A percentile compares a stretch with the other conserved stretches of the same genome.
These are phyloP conservation scores for Aspergillus jensenii DNA, from an alignment of 2,329 filamentous ascomycete genomes.

Conservation along the genomic window DNA sequence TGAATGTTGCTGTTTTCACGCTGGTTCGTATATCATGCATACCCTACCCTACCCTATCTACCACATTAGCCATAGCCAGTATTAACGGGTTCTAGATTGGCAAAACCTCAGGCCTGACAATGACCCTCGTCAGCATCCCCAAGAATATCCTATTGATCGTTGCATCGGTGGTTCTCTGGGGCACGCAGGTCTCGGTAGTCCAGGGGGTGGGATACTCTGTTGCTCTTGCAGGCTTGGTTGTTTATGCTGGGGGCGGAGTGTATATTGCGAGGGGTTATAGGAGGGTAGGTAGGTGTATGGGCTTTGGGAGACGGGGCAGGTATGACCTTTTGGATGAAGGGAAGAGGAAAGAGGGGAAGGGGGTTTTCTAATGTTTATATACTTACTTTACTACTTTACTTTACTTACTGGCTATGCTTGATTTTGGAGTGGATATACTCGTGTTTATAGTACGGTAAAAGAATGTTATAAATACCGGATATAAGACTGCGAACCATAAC, in stretches of 20 bases:
- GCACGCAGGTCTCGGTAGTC: conserved; percentile 43
- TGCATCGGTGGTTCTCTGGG: conserved; percentile 72
- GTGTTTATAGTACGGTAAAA: too few species aligned
- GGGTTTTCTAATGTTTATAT: neutral
- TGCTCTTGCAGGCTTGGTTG: conserved; percentile 62
- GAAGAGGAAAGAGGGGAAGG: neutral
- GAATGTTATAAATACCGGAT: too few species aligned
- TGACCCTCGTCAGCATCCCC: conserved; percentile 78
- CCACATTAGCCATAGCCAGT: too few species aligned
- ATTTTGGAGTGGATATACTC: neutral
- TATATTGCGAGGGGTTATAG: neutral
- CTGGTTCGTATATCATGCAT: conserved; percentile 56
- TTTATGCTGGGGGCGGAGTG: conserved; percentile 59
- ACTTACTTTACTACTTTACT: neutral
- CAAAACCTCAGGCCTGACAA: conserved; percentile 77
- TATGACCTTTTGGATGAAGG: neutral
- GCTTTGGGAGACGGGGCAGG: neutral
- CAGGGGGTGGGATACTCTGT: conserved; percentile 62
- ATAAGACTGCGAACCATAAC: too few species aligned
- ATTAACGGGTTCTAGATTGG: conserved; percentile 60
- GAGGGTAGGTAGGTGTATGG: neutral
- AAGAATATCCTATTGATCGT: conserved; percentile 80
- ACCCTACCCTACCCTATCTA: neutral
- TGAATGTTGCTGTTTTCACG: conserved; percentile 80
- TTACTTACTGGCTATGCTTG: neutral